Conservation (phyloP, 805 yeast species). For the Yamadazyma takamatsuzukensis region DNA sequence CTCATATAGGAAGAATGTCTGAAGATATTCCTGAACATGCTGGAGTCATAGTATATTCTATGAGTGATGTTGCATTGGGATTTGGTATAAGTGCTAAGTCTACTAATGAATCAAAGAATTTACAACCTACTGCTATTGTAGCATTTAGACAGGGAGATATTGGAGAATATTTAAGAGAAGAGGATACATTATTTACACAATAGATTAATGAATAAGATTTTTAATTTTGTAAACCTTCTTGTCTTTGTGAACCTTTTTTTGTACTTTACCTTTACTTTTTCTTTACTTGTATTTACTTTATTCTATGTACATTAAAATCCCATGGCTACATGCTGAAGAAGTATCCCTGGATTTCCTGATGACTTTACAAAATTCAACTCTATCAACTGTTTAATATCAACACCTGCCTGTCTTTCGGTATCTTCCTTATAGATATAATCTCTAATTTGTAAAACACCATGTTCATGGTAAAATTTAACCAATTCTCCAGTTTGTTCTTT, state of each 20-base stretch:
- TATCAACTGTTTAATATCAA: slow-evolving; percentile 22
- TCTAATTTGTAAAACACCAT: slow-evolving; percentile 32
- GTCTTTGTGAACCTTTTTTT: not conserved
- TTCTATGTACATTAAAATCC: slow-evolving; percentile 14
- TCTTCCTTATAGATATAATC: slow-evolving; percentile 26
- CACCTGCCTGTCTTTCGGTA: slow-evolving; percentile 8
- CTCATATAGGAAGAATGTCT: slow-evolving; percentile 94
- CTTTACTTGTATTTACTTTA: not conserved
- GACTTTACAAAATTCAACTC: slow-evolving; percentile 29
- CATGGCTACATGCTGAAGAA: slow-evolving; percentile 29
- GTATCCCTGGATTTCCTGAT: slow-evolving; percentile 39
- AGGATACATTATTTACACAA: slow-evolving; percentile 88
- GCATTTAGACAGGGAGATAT: slow-evolving; percentile 97
- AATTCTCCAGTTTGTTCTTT: slow-evolving; percentile 29
- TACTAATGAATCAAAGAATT: slow-evolving; percentile 78
- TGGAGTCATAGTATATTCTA: slow-evolving; percentile 86
- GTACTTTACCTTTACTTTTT: not conserved
- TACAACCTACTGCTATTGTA: slow-evolving; percentile 92
- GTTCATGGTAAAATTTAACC: slow-evolving; percentile 27
- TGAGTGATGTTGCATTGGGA: slow-evolving; percentile 91
- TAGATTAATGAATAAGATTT: slow-evolving; percentile 2
- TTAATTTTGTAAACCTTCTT: not conserved
- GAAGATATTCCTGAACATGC: slow-evolving; percentile 98
- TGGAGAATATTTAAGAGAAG: slow-evolving; percentile 97
- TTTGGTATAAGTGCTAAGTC: slow-evolving; percentile 94